A percentile compares a stretch with the other conserved stretches of the same genome.
These are phyloP conservation scores for Benincasa hispida DNA, from an alignment of 306 rosid species.

Conservation along the genomic window DNA sequence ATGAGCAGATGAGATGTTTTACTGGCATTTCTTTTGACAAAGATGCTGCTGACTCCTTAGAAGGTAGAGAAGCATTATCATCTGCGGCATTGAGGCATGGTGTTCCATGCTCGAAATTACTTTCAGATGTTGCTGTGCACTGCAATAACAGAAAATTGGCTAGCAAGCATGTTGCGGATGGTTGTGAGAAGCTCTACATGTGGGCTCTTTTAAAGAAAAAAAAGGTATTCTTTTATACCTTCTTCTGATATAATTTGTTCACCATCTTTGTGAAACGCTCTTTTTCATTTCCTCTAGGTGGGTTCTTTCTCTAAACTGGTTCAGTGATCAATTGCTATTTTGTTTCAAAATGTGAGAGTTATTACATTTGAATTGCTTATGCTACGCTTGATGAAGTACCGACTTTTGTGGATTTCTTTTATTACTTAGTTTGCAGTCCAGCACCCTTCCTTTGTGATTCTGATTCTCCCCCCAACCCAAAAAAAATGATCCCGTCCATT, in stretches of 20 bases:
- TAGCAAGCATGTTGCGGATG: constrained; percentile 58
- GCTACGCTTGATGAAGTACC: not conserved
- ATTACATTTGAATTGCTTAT: not conserved
- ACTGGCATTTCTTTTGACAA: constrained; percentile 54
- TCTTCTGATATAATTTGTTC: not conserved
- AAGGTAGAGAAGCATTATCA: constrained; percentile 46
- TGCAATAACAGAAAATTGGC: constrained; percentile 79
- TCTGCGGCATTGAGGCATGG: constrained; percentile 58
- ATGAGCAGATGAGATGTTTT: constrained; percentile 37
- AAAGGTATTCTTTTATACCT: constrained; percentile 30
- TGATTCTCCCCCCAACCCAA: not conserved
- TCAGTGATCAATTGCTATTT: not conserved
- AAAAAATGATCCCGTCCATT: not conserved
- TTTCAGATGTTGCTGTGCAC: constrained; percentile 44
- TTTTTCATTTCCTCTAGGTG: not conserved
- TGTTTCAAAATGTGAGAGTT: not conserved
- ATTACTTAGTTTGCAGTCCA: not conserved
- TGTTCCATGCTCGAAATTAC: constrained; percentile 39
- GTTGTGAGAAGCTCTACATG: constrained; percentile 61
- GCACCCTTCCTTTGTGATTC: not conserved
- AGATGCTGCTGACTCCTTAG: constrained; percentile 54
- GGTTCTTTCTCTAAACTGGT: not conserved
- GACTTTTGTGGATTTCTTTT: not conserved
- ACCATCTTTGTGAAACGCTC: not conserved
- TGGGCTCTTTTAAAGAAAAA: constrained; percentile 66